Evolutionary conservation across 495 filamentous ascomycete genomes (phyloP), one percentile per base, ranked within the genome.

Genomic region (Aeminium ludgeri): DNA sequence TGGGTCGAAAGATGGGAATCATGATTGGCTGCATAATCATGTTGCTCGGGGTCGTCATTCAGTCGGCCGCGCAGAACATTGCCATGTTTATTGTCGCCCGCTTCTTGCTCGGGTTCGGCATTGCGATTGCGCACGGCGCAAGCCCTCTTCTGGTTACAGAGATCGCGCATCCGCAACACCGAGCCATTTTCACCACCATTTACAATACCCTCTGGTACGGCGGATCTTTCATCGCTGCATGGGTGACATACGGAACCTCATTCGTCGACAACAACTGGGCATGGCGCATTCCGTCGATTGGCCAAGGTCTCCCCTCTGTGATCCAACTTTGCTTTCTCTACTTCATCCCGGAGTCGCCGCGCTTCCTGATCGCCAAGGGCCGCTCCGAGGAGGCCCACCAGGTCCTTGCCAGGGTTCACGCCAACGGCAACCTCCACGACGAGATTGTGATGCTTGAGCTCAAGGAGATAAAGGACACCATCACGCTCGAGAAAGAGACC

Each of bases 291-390:
- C 69, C 69, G 5, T 65, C 61, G 31, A 52, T 72, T 13, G 43
- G 68, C 20, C 69, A 72, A 44, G 65, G 60, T 13, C 43, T 66
- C 1, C 65, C 67, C 6, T 65, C 66, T 19, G 45, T 60, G 31
- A 49, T 72, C 43, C 67, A 68, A 56, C 53, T 71, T 38, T 33
- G 60, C 40, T 64, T 60, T 42, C 65, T 76, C 38, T 74, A 63
- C 61, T 67, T 72, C 51, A 59, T 75, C 10, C 66, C 68, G 15
- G 68, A 76, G 52, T 76, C 73, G 2, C 73, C 73, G 10, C 64
- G 73, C 45, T 80, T 55, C 58, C 62, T 79, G 18, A 75, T 82
- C 43, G 65, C 70, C 46, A 73, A 76, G 45, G 77, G 78, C 55
- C 66, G 68, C 63, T n/a, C 68, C 43, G 77, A 81, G 10, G 53